Evolutionary conservation across 2,329 filamentous ascomycete species (phyloP), one percentile per base, ranked within the genome.

Genomic region (Cercospora canescens): DNA sequence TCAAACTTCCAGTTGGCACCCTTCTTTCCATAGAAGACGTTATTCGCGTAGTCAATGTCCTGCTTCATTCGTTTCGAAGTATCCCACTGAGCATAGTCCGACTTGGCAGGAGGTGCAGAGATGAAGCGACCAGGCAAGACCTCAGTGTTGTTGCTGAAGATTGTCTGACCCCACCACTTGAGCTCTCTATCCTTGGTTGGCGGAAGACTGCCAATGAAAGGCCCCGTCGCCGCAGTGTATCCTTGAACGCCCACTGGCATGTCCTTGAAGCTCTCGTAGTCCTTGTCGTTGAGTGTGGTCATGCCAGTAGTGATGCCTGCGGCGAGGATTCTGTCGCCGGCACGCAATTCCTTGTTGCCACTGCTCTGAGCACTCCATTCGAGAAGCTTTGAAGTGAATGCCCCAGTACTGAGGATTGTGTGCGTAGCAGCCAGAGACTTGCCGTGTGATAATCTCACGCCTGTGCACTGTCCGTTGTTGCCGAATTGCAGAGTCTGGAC

Each of bases 61-160:
- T 86, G 78, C 74, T 87, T 86, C 9, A 90, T 80, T 21, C 78
- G 76, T 1, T 77, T 78, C 0, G 88, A 74, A 71, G 89, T 85
- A 28, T 87, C 81, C 88, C 88, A 90, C 72, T 90, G 88, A 6
- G 80, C 82, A 71, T 90, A 90, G 69, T 89, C 87, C 12, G 76
- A 76, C 34, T 79, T 78, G 0, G 81, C 73, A 0, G 88, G 88
- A 0, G 88, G 88, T 18, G 82, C 82, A 3, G 88, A 90, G 57
- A 89, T 76, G 56, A 78, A 76, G 4, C 82, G 82, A 0, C 86
- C 86, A 1, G 86, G 84, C 48, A 84, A 69, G 6, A 85, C 79
- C 65, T 86, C 83, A 16, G 78, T 78, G 0, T 82, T 85, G 76
- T 88, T 88, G 59, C 77, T 82, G 77, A 89, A 88, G 67, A 88